Percentiles rank a stretch among this genome's conserved stretches.
Conservation (phyloP, 2,329 filamentous ascomycete genomes). For the Hypoxylon sp. region DNA sequence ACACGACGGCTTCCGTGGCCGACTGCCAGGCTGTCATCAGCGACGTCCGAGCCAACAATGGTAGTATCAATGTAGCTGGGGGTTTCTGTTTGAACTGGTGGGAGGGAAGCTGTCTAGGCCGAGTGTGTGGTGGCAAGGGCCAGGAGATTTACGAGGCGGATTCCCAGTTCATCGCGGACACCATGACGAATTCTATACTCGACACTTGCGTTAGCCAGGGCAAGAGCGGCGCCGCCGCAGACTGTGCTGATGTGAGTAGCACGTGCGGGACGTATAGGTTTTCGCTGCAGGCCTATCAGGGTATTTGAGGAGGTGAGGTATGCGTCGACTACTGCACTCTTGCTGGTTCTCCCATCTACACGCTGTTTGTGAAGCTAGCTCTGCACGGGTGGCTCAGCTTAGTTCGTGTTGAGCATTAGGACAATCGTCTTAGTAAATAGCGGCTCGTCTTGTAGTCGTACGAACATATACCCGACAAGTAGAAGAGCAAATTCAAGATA, state of each 20-base stretch:
- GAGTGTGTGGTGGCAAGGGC: constrained; percentile 58
- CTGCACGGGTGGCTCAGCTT: not conserved
- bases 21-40: constrained; percentile 39
- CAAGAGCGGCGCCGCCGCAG: constrained; percentile 30
- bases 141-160: constrained; percentile 77
- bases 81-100: constrained; percentile 44
- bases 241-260: constrained; percentile 29
- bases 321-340: not conserved
- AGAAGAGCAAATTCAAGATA: not conserved
- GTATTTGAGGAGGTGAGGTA: not conserved
- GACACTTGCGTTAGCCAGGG: constrained; percentile 29
- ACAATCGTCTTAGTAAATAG: not conserved
- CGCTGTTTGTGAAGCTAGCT: not conserved
- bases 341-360: not conserved
- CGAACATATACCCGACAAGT: not conserved
- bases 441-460: not conserved
- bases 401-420: not conserved
- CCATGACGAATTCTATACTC: constrained; percentile 30
- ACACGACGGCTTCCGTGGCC: constrained; percentile 30
- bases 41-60: constrained; percentile 34
- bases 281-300: constrained; percentile 32
- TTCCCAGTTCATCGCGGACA: constrained; percentile 75
- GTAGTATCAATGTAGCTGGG: constrained; percentile 21
- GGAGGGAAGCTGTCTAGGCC: constrained; percentile 34
- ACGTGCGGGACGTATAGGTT: constrained; percentile 36